phyloP scores from a whole-genome alignment of 2,329 filamentous ascomycete genomes.

The Colletotrichum gigasporum region DNA sequence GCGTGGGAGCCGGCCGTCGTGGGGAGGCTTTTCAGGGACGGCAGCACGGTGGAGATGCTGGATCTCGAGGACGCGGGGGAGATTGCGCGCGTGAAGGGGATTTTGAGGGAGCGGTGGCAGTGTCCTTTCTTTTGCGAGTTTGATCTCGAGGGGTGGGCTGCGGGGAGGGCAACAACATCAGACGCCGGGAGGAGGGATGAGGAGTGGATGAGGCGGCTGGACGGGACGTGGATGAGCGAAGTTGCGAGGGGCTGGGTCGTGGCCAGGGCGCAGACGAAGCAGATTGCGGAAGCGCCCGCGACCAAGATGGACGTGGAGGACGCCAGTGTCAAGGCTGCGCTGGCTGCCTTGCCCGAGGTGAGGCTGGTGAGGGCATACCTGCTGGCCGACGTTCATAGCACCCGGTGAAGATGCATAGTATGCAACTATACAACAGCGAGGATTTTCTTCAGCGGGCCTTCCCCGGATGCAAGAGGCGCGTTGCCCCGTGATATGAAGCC shows the following conservation, averaged over 20 bases:
- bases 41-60: not conserved
- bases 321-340: not conserved
- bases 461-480: no score
- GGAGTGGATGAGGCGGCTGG: constrained; percentile 17
- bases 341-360: constrained; percentile 13
- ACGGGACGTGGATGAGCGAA: constrained; percentile 19
- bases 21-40: not conserved
- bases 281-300: not conserved
- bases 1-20: constrained; percentile 1
- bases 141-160: constrained; percentile 23
- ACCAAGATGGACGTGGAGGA: not conserved
- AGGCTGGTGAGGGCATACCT: constrained; percentile 17
- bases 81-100: constrained; percentile 3
- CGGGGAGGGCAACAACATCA: not conserved
- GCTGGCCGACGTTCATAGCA: not conserved
- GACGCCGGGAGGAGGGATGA: not conserved
- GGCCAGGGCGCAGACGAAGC: not conserved
- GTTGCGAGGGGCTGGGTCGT: constrained; percentile 18
- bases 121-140: constrained; percentile 25
- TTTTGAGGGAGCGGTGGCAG: constrained; percentile 1
- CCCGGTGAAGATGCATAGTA: no score
- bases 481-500: not conserved
- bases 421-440: not conserved
- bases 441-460: not conserved
- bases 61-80: constrained; percentile 20